Percentiles rank a stretch among this genome's conserved stretches.
These are phyloP conservation scores for Capsicum chinense DNA, from an alignment of 257 asterid genomes.

Conservation along the genomic window DNA sequence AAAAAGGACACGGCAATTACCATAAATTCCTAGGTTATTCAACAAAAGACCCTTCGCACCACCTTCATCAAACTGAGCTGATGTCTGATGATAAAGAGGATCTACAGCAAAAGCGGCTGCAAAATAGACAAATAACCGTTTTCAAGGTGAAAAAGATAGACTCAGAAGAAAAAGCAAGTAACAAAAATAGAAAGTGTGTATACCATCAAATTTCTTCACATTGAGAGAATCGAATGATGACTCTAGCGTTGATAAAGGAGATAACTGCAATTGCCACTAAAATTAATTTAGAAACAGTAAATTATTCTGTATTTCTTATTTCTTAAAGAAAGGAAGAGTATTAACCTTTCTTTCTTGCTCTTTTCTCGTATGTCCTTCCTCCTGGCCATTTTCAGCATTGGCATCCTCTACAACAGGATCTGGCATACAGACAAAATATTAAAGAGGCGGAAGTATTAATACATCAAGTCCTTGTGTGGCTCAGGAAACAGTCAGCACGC, in stretches of 20 bases:
- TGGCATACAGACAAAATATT: constrained; percentile 35
- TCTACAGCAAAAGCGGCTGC: constrained; percentile 89
- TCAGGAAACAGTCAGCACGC: neutral
- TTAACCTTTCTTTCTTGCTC: constrained; percentile 77
- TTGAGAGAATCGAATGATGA: constrained; percentile 82
- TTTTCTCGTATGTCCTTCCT: constrained; percentile 54
- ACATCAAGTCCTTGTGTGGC: neutral
- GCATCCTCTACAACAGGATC: constrained; percentile 57
- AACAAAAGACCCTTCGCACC: constrained; percentile 94
- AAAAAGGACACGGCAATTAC: constrained; percentile 83
- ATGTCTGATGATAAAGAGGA: constrained; percentile 98
- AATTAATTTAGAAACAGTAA: constrained; percentile 31
- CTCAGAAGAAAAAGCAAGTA: constrained; percentile 4
- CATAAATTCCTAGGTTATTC: constrained; percentile 95
- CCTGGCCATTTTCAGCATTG: constrained; percentile 46
- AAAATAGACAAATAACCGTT: constrained; percentile 24
- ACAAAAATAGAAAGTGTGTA: constrained; percentile 30
- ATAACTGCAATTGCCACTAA: constrained; percentile 62
- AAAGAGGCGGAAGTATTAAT: neutral
- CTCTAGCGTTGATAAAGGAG: constrained; percentile 89
- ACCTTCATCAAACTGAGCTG: constrained; percentile 99
- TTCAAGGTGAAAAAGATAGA: neutral
- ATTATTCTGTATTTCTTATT: neutral
- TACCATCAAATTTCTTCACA: constrained; percentile 94
- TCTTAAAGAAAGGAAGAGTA: constrained; percentile 30